Base-by-base conservation (phyloP, 495 filamentous ascomycete genomes). In the Aspergillus mulundensis region DNA sequence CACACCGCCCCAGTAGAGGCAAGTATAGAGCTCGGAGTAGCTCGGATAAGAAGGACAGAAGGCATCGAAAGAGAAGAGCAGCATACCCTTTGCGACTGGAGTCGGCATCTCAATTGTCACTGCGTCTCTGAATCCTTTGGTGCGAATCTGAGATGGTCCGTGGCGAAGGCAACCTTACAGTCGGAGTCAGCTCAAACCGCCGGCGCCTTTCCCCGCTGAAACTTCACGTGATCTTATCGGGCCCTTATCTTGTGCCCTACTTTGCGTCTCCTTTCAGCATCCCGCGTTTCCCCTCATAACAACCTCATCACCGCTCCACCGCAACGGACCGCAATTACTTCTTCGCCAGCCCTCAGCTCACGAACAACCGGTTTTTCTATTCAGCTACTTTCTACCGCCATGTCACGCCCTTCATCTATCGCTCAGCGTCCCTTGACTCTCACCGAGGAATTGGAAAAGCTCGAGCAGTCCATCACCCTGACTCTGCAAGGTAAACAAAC, bases 401-500 rank as follows among this genome's bases (percentile, higher is more conserved):
- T 83, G 81, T 78, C 80, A 45, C 79, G 77, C 34, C 76, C 69
- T 51, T 73, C 75, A 15, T 68, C 76, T 5, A 76, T 82, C 1
- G 70, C 82, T 7, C 74, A 81, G 50, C 80, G 90, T 41, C 86
- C 82, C 20, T 76, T 96, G 50, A 87, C 88, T 5, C 79, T 97
- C 54, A 94, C 93, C 0, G 94, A 97, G 64, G 94, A 98, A 75
- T 79, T 98, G 19, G 94, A 98, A 77, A 96, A 89, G 67, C 74
- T 98, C 14, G 94, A 98, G 66, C 95, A 97, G 67, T 91, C 88
- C 34, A 97, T 98, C 65, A 98, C 94, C 14, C 80, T 97, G 38
- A 97, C 94, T 3, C 79, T 98, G 0, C 94, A 98, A 86, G 91
- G 91, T 88, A 69, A 60, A 72, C 50, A 45, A 47, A 23, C 53